Evolutionary conservation across 306 rosid genomes (phyloP).

Genomic region (Corylus heterophylla): DNA sequence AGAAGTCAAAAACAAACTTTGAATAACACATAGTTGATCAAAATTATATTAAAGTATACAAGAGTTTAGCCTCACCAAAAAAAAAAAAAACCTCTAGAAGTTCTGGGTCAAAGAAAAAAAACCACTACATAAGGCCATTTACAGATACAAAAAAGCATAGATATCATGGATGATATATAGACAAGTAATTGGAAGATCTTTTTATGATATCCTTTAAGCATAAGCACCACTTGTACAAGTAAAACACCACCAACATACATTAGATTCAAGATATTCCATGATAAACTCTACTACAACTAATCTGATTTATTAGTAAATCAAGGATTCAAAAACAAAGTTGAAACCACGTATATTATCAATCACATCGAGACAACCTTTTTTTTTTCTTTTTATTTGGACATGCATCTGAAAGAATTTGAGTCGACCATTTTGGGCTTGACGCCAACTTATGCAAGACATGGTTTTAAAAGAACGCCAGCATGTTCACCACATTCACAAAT

Average conservation of each 20-base stretch:
- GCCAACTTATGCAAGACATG: neutral
- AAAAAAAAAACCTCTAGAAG: neutral
- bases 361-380: neutral
- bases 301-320: neutral
- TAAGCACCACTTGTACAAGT: no score
- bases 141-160: neutral
- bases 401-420: neutral
- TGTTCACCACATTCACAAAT: neutral
- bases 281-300: neutral
- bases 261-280: neutral
- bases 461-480: neutral
- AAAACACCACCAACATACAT: no score
- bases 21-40: no score
- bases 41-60: no score
- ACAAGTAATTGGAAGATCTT: no score
- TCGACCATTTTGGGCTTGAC: neutral
- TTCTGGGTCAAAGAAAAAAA: neutral
- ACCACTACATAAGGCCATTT: neutral
- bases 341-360: neutral
- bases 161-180: neutral
- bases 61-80: neutral
- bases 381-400: neutral
- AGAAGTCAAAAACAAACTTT: no score
- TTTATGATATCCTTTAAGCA: no score
- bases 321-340: neutral